Conservation (phyloP, 2,329 filamentous ascomycete species). For the Xylariaceae sp. region DNA sequence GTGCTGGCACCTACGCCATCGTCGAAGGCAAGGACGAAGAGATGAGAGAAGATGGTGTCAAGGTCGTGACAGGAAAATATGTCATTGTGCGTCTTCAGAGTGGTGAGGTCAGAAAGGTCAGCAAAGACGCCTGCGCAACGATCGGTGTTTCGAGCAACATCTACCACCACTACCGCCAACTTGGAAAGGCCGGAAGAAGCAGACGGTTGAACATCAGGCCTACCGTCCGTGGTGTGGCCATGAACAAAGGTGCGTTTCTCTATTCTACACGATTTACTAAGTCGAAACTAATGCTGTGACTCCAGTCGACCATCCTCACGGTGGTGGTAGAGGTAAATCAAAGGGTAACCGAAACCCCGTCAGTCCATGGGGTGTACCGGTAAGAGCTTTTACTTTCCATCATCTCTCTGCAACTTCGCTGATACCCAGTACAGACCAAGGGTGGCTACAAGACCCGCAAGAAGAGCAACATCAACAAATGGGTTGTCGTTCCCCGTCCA, state of each 20-base stretch:
- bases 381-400: constrained; percentile 48
- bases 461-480: constrained; percentile 87
- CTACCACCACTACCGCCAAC: constrained; percentile 81
- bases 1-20: constrained; percentile 86
- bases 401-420: constrained; percentile 20
- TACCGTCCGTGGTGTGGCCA: constrained; percentile 93
- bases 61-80: constrained; percentile 66
- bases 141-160: constrained; percentile 92
- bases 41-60: constrained; percentile 55
- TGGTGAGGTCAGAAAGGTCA: constrained; percentile 85
- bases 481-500: constrained; percentile 76
- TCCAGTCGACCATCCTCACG: constrained; percentile 87
- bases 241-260: constrained; percentile 76
- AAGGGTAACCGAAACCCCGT: constrained; percentile 97
- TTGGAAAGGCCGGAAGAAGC: constrained; percentile 92
- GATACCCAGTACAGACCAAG: constrained; percentile 56
- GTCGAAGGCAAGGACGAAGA: constrained; percentile 86
- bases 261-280: neutral
- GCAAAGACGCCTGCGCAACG: constrained; percentile 89
- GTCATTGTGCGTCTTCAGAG: constrained; percentile 86
- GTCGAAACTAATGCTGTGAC: constrained; percentile 8
- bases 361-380: constrained; percentile 93
- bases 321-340: constrained; percentile 97
- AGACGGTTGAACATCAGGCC: constrained; percentile 93
- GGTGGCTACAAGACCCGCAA: constrained; percentile 87